Evolutionary conservation across 169 alveolate species (phyloP), one percentile per base, ranked within the genome.

Genomic region (Plasmodium yoelii): DNA sequence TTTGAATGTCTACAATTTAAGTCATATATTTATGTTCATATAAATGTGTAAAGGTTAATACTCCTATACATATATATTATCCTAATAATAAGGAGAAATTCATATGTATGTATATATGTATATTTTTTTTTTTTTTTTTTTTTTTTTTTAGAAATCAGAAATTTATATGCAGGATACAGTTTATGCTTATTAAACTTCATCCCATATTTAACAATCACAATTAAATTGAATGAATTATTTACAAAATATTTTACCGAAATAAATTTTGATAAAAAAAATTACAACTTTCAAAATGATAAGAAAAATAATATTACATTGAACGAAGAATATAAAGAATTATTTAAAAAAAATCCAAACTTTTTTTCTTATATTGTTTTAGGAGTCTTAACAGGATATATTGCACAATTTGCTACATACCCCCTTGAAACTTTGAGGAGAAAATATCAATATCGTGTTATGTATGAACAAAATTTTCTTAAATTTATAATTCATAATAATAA

Each of bases 331-430:
- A 59, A 68, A 53, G 57, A 71, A 82, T 39, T 82, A 57, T 82
- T 82, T 55, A 68, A 42, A 12, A 65, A 82, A 26, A 34, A 86
- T 15, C 82, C 90, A n/a, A 65, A 56, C 22, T 60, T 82, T 60
- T 82, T 68, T 57, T 68, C 73, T 28, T 67, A 82, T 44, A 82
- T 82, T 8, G 19, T 69, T 72, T 71, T 65, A 63, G 90, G 90
- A 9, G 90, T 82, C 5, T 57, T 82, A 47, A 82, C 90, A 7
- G 90, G 90, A 1, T 82, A 82, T 72, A 57, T 68, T 18, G 75
- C 90, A 55, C 90, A 82, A 68, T 28, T 46, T 13, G 49, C 28
- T 56, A 82, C 90, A 15, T 82, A 82, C 55, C 90, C 90, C 18
- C 70, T 82, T 47, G 90, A 82, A 24, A 82, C 90, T 1, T 53